phyloP scores from a whole-genome alignment of 2,329 filamentous ascomycete genomes.

The Escovopsis sp. region DNA sequence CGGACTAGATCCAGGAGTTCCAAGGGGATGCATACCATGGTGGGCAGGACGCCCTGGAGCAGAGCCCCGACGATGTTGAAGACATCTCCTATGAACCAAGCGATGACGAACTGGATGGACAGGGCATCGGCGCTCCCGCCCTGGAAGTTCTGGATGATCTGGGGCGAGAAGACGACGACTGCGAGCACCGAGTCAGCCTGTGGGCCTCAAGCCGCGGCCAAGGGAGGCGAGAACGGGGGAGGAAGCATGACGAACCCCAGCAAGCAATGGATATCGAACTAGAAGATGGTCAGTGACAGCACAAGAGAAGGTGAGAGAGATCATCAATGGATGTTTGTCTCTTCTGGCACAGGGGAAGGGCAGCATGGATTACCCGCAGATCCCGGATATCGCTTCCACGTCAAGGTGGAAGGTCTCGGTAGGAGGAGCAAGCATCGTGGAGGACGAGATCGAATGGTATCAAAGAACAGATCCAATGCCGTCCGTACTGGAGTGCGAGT shows the following conservation, averaged over 20 bases:
- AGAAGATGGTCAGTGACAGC: neutral
- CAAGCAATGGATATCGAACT: slow-evolving; percentile 93
- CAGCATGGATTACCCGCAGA: slow-evolving; percentile 74
- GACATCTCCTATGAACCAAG: slow-evolving; percentile 88
- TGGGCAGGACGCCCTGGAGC: slow-evolving; percentile 79
- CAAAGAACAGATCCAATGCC: no score
- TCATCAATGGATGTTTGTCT: no score
- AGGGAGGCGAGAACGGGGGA: neutral
- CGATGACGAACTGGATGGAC: slow-evolving; percentile 78
- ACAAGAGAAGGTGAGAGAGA: no score
- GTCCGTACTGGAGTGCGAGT: no score
- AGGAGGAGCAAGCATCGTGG: slow-evolving; percentile 33
- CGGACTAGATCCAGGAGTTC: no score
- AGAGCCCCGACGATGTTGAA: slow-evolving; percentile 94
- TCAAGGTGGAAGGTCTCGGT: slow-evolving; percentile 53
- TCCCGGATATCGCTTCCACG: slow-evolving; percentile 81
- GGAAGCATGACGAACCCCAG: slow-evolving; percentile 38
- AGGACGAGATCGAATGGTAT: neutral
- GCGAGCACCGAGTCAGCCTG: slow-evolving; percentile 3
- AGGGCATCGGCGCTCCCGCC: slow-evolving; percentile 74
- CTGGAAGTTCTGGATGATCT: slow-evolving; percentile 90
- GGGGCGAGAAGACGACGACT: slow-evolving; percentile 91
- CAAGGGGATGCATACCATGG: slow-evolving; percentile 56
- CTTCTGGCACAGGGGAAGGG: no score
- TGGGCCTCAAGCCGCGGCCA: neutral